Percentiles rank a stretch among this genome's conserved stretches.
phyloP scores from a whole-genome alignment of 495 filamentous ascomycete genomes.

The Tricharina praecox region DNA sequence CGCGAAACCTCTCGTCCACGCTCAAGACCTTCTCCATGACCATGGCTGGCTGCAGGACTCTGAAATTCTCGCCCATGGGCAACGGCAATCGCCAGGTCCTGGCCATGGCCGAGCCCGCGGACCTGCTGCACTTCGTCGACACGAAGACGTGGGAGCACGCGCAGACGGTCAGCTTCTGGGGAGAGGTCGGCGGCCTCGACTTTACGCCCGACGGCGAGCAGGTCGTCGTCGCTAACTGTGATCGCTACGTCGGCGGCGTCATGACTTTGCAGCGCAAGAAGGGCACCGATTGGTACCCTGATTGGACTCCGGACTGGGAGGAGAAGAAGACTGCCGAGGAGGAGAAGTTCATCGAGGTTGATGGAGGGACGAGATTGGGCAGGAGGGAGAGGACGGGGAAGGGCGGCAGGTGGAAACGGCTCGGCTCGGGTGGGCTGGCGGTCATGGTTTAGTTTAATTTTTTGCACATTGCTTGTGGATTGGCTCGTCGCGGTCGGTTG shows the following conservation, averaged over 20 bases:
- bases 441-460: no score
- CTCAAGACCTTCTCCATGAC: slow-evolving; percentile 52
- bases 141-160: slow-evolving; percentile 44
- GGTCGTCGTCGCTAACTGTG: slow-evolving; percentile 58
- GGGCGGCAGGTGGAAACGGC: no score
- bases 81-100: slow-evolving; percentile 52
- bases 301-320: no score
- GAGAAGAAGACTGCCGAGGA: no score
- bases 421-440: no score
- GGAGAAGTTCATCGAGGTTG: no score
- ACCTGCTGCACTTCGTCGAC: slow-evolving; percentile 64
- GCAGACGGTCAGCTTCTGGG: slow-evolving; percentile 73
- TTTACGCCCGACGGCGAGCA: slow-evolving; percentile 55
- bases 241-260: slow-evolving; percentile 60
- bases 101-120: slow-evolving; percentile 66
- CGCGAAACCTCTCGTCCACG: slow-evolving; percentile 35
- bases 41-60: slow-evolving; percentile 58
- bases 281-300: slow-evolving; percentile 20
- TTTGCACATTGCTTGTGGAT: no score
- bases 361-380: no score
- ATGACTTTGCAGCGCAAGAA: slow-evolving; percentile 52
- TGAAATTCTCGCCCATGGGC: slow-evolving; percentile 70
- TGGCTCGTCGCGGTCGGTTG: no score
- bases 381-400: no score
- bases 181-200: slow-evolving; percentile 62